Base-by-base conservation (phyloP, 2,329 filamentous ascomycete genomes). In the Trichoderma citrinoviride region DNA sequence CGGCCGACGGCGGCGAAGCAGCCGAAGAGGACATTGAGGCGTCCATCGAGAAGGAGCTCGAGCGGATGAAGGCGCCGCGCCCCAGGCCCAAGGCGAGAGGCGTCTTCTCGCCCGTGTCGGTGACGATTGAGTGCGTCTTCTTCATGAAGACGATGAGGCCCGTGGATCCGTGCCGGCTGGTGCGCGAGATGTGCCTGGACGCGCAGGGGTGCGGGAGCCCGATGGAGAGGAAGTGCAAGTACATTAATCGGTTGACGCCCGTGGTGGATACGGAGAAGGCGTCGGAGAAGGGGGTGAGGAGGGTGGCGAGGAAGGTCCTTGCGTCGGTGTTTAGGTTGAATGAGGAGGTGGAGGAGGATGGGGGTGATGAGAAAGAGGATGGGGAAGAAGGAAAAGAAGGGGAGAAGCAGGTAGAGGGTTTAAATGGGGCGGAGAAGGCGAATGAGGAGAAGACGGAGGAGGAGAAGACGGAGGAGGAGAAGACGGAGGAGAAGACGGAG, bases 21-120 rank as follows among this genome's bases (percentile, higher is more conserved):
- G 64, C 71, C 71, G 65, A 70, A 73, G 57, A 76, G 46, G 60
- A 62, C 40, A 54, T 54, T 3, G 79, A 79, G 7, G 80, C 85
- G 5, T 84, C 87, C 29, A 91, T 95, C 69, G 75, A 86, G 70
- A 87, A 87, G 72, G 92, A 95, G 76, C 76, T 95, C n/a, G 83
- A 82, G 29, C 81, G 79, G 2, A 83, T 93, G 70, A 86, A 84
- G 62, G 72, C 78, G 44, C 70, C 76, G 33, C n/a, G n/a, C n/a
- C 72, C 72, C 53, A 74, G 81, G 66, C 72, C 73, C 61, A 76
- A 74, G 27, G 78, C 80, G 65, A 80, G 80, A 63, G 75, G 83
- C 17, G 71, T 78, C 17, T 87, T 89, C 69, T 80, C 79, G 17
- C 77, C 83, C 3, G 77, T 89, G 40, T 80, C 80, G 49, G 78